phyloP scores from a whole-genome alignment of 306 rosid species.

The Macrotyloma uniflorum region DNA sequence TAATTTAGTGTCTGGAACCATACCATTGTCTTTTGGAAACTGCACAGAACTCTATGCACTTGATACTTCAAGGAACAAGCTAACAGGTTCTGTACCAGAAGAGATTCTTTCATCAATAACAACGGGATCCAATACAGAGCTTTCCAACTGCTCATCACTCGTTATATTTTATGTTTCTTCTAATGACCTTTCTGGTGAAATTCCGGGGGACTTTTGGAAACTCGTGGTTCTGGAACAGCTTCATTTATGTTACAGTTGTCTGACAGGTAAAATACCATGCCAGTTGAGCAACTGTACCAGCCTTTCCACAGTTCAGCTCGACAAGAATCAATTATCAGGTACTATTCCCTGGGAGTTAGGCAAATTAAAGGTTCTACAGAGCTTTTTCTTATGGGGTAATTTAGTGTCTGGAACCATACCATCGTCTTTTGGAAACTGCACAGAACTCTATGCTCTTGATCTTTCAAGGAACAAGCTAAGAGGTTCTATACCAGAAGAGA shows the following conservation, averaged over 20 bases:
- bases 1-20: constrained; percentile 79
- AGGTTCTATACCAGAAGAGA: constrained; percentile 91
- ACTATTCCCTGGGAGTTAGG: too few relatives aligned
- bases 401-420: too few relatives aligned
- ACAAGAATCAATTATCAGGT: too few relatives aligned
- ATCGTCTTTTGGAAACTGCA: constrained; percentile 85
- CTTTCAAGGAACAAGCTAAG: constrained; percentile 93
- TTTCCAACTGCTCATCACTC: constrained; percentile 86
- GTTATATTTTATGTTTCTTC: constrained; percentile 80
- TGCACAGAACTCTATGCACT: constrained; percentile 88
- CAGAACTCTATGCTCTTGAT: constrained; percentile 89
- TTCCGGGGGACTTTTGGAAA: constrained; percentile 84
- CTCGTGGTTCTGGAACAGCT: constrained; percentile 77
- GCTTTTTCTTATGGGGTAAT: too few relatives aligned
- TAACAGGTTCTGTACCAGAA: constrained; percentile 78
- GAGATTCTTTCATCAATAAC: too few relatives aligned
- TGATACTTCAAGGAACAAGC: constrained; percentile 87
- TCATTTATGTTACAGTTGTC: constrained; percentile 82
- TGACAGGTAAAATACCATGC: too few relatives aligned
- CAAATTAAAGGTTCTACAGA: too few relatives aligned
- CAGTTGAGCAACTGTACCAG: too few relatives aligned
- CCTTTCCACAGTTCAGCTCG: too few relatives aligned
- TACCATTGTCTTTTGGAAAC: constrained; percentile 88
- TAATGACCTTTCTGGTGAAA: constrained; percentile 76
- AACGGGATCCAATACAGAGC: constrained; percentile 71